Evolutionary conservation across 805 yeast genomes (phyloP), one percentile per base, ranked within the genome.

Genomic region (Starmerella floris): DNA sequence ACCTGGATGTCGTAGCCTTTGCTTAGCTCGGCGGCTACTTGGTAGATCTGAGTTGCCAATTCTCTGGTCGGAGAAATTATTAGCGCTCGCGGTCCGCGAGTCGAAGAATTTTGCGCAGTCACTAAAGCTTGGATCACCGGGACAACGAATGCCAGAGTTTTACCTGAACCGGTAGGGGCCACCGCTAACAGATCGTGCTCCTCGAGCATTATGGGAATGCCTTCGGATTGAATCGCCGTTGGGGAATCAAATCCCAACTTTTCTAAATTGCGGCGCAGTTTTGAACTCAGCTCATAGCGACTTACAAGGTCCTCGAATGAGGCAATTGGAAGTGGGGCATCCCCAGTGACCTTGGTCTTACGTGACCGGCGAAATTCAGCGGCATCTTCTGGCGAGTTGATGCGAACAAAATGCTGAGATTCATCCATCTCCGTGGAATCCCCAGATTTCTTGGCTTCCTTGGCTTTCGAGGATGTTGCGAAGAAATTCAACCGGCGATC

Each of bases 111-210:
- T 11, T 11, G 4, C 62, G 37, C 2, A 10, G 31, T 17, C 21
- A 60, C 53, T 17, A 72, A 59, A 44, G 64, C 63, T 52, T 83
- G 91, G 19, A 91, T 62, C 53, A 88, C 54, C 3, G 99, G 98
- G 16, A 85, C 73, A 43, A 83, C 64, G 57, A 81, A 91, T 25
- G 96, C 94, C 38, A 91, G 66, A 0, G 98, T 91, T 59, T 91
- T 91, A 68, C 98, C 98, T 4, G 96, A 84, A 53, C 98, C 98
- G 1, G 98, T 91, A 37, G 97, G 97, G 0, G 97, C 96, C 68
- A 95, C 83, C 1, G 94, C 94, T 34, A 91, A 67, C 27, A 91
- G 59, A 57, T 88, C 96, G 45, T 94, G 72, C 23, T 67, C 70
- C 41, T 73, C 68, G 41, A 84, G 62, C 13, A 83, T 62, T 9